Evolutionary conservation across 2,329 filamentous ascomycete genomes (phyloP).

Genomic region (Camillea tinctor): DNA sequence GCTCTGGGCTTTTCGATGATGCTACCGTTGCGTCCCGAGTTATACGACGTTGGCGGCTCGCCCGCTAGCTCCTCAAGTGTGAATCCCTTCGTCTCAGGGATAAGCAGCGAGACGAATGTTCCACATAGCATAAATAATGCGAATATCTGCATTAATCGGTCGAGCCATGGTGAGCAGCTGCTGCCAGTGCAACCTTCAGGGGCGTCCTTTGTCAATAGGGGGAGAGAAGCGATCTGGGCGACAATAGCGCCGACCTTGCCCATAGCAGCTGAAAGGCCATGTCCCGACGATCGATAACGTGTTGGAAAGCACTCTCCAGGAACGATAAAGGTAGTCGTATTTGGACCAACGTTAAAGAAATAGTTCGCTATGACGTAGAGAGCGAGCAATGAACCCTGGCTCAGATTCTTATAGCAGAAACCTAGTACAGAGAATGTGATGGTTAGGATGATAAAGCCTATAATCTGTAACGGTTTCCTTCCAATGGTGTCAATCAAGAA

Average conservation of each 20-base stretch:
- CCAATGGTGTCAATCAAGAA: slow-evolving; percentile 72
- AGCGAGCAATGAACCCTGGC: slow-evolving; percentile 50
- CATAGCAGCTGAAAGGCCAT: slow-evolving; percentile 64
- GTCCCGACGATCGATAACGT: slow-evolving; percentile 59
- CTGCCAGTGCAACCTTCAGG: slow-evolving; percentile 47
- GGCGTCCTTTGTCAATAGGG: slow-evolving; percentile 58
- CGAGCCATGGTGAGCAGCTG: slow-evolving; percentile 58
- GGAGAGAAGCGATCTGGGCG: slow-evolving; percentile 64
- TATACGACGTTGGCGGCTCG: slow-evolving; percentile 61
- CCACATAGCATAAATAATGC: slow-evolving; percentile 78
- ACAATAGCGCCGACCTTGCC: slow-evolving; percentile 69
- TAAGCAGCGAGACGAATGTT: slow-evolving; percentile 65
- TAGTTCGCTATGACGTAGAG: slow-evolving; percentile 66
- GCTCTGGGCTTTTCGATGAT: slow-evolving; percentile 37
- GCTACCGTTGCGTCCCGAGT: slow-evolving; percentile 51
- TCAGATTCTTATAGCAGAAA: slow-evolving; percentile 53
- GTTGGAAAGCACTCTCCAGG: slow-evolving; percentile 66
- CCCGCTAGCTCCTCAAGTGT: slow-evolving; percentile 71
- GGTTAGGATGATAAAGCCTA: slow-evolving; percentile 61
- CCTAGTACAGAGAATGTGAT: slow-evolving; percentile 62
- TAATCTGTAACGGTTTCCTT: slow-evolving; percentile 71
- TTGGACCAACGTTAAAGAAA: slow-evolving; percentile 66
- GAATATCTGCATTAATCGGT: slow-evolving; percentile 75
- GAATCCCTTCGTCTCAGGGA: slow-evolving; percentile 73
- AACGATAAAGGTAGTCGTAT: slow-evolving; percentile 65